Evolutionary conservation across 2,329 filamentous ascomycete genomes (phyloP).

Genomic region (Fusarium solani-melongenae): DNA sequence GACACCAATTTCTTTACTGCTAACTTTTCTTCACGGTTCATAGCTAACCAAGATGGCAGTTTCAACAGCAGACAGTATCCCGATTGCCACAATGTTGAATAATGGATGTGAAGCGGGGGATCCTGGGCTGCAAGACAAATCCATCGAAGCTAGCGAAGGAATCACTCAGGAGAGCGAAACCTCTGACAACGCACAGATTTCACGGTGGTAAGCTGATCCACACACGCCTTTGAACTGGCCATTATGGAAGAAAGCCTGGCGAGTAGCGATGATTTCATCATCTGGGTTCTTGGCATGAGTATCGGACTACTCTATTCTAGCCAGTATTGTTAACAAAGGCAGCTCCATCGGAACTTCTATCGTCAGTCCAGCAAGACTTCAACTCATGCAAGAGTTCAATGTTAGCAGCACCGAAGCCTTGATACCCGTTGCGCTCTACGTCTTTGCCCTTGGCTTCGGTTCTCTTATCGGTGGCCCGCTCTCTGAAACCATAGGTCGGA

Average conservation of each 20-base stretch:
- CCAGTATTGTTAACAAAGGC: neutral
- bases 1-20: neutral
- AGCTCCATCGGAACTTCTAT: constrained; percentile 30
- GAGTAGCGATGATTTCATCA: neutral
- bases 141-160: neutral
- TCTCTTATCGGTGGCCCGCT: constrained; percentile 69
- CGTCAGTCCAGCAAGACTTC: constrained; percentile 26
- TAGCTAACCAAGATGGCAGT: neutral
- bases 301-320: neutral
- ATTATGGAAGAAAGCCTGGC: neutral
- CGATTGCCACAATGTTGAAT: neutral
- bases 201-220: neutral
- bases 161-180: neutral
- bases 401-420: constrained; percentile 66
- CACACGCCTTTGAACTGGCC: neutral
- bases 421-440: constrained; percentile 68
- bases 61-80: neutral
- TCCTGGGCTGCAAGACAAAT: neutral
- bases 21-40: neutral
- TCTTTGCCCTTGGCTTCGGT: constrained; percentile 69
- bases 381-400: constrained; percentile 64
- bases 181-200: neutral
- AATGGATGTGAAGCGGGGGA: neutral
- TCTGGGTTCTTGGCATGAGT: neutral
- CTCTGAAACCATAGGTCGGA: constrained; percentile 67